Conservation (phyloP, 179 eudicot genomes). For the Corrigiola litoralis region DNA sequence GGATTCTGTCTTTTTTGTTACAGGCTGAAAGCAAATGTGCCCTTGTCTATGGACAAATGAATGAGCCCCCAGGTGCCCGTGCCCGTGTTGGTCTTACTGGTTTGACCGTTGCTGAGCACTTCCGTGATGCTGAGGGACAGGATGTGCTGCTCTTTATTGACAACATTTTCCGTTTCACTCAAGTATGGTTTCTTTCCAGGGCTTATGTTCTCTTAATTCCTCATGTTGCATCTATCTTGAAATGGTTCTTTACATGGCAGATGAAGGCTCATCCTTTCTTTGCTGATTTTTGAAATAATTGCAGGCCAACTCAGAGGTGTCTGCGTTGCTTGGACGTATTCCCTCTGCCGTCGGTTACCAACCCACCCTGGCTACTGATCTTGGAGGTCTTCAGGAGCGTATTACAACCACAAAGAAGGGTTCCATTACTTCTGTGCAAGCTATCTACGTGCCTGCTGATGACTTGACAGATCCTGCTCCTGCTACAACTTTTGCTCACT, state of each 20-base stretch:
- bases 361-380: slow-evolving; percentile 97
- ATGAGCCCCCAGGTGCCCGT: slow-evolving; percentile 99
- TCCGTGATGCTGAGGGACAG: slow-evolving; percentile 98
- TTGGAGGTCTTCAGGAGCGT: slow-evolving; percentile 99
- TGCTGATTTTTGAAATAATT: not conserved
- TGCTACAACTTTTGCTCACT: slow-evolving; percentile 99
- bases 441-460: slow-evolving; percentile 99
- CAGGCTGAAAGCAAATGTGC: slow-evolving; percentile 96
- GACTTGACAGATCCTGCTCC: slow-evolving; percentile 99
- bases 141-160: slow-evolving; percentile 97
- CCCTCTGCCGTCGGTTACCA: slow-evolving; percentile 99
- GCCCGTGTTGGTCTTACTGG: slow-evolving; percentile 99
- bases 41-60: slow-evolving; percentile 97
- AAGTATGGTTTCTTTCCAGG: slow-evolving; percentile 34
- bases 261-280: not conserved
- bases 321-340: slow-evolving; percentile 99
- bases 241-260: not conserved
- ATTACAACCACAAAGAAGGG: slow-evolving; percentile 97
- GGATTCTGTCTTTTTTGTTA: not conserved
- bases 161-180: slow-evolving; percentile 96
- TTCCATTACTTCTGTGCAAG: slow-evolving; percentile 96
- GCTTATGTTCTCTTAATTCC: not conserved
- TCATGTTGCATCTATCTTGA: not conserved
- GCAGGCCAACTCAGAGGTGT: slow-evolving; percentile 98
- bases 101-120: slow-evolving; percentile 93